A percentile compares a stretch with the other conserved stretches of the same genome.
Evolutionary conservation across 2,329 filamentous ascomycete genomes (phyloP).

Genomic region (Stagonosporopsis rhizophila): DNA sequence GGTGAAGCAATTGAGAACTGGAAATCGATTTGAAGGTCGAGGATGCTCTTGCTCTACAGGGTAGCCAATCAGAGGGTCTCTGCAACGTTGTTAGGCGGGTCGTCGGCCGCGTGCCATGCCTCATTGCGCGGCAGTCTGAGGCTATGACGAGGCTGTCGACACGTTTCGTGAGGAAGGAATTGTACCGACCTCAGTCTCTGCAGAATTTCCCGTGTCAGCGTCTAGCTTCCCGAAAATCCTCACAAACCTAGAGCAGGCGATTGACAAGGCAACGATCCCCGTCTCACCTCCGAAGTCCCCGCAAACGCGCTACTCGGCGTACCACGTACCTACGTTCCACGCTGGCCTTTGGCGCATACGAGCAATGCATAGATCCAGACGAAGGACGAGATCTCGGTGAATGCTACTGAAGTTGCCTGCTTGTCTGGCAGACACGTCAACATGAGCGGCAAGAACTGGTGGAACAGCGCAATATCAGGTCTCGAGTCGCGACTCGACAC

Average conservation of each 20-base stretch:
- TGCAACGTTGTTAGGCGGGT: constrained; percentile 15
- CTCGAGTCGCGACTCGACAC: constrained; percentile 92
- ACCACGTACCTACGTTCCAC: constrained; percentile 30
- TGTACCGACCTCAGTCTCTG: not conserved
- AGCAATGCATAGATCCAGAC: constrained; percentile 42
- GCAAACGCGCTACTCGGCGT: constrained; percentile 30
- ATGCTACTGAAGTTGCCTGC: constrained; percentile 24
- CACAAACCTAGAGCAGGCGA: not conserved
- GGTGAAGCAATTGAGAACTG: not conserved
- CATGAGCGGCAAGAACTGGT: constrained; percentile 45
- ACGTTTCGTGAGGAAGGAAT: not conserved
- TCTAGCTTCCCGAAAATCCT: not conserved
- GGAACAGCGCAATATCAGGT: constrained; percentile 83
- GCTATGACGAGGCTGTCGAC: constrained; percentile 26
- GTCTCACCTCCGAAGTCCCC: constrained; percentile 27
- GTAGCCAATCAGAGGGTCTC: constrained; percentile 5
- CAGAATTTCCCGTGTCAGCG: not conserved
- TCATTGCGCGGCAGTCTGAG: constrained; percentile 22
- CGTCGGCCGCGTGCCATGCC: constrained; percentile 20
- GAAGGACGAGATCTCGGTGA: constrained; percentile 42
- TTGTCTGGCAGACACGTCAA: constrained; percentile 12
- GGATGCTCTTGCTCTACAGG: constrained; percentile 2
- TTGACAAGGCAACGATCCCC: constrained; percentile 2
- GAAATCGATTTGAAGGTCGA: not conserved
- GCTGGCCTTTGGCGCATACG: constrained; percentile 39